phyloP scores from a whole-genome alignment of 805 yeast species.

The Jamesozyma hellenica region DNA sequence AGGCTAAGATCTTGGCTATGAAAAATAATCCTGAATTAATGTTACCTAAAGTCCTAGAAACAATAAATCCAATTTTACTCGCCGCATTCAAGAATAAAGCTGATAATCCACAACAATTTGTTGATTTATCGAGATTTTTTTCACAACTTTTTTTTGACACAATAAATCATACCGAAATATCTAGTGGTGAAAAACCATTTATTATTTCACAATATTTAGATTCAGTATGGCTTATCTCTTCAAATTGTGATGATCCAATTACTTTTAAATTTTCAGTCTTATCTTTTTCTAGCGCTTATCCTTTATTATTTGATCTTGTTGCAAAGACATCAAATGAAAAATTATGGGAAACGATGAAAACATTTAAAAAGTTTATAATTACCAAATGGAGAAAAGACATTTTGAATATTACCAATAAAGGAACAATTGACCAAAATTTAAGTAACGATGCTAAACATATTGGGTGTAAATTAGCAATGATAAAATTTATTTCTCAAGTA shows the following conservation, averaged over 20 bases:
- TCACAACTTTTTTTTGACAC: conserved; percentile 18
- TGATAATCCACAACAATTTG: conserved; percentile 3
- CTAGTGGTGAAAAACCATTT: conserved; percentile 24
- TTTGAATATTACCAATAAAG: conserved; percentile 25
- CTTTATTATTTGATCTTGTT: conserved; percentile 36
- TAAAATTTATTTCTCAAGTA: conserved; percentile 58
- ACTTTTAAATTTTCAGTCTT: conserved; percentile 33
- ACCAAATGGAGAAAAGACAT: conserved; percentile 44
- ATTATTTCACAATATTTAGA: conserved; percentile 23
- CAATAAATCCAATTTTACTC: conserved; percentile 17
- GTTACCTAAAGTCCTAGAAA: conserved; percentile 27
- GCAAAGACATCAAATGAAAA: conserved; percentile 32
- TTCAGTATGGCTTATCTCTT: conserved; percentile 17
- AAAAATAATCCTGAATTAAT: conserved; percentile 21
- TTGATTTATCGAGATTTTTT: conserved; percentile 16
- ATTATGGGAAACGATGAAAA: conserved; percentile 47
- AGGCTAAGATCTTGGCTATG: conserved; percentile 26
- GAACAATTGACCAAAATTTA: conserved; percentile 22
- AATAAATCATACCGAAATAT: conserved; percentile 16
- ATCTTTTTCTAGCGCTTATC: conserved; percentile 36
- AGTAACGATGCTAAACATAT: conserved; percentile 36
- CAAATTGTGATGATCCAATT: conserved; percentile 19
- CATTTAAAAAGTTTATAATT: conserved; percentile 51
- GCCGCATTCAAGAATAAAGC: conserved; percentile 6
- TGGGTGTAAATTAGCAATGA: conserved; percentile 55